These are phyloP conservation scores for Candida ipomoeae DNA, from an alignment of 805 yeast species.

Conservation along the genomic window DNA sequence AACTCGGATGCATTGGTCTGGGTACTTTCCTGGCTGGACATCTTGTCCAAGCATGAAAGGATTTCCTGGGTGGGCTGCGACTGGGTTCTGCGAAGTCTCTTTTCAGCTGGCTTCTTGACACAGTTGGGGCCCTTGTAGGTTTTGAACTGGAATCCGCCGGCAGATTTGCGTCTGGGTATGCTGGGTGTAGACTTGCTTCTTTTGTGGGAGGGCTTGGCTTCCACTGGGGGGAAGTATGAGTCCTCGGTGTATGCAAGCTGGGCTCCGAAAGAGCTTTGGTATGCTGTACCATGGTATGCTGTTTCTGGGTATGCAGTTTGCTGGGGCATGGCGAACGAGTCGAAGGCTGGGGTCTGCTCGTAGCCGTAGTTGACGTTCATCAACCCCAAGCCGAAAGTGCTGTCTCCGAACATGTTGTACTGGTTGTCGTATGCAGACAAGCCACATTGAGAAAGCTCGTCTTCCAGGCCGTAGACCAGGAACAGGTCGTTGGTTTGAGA, in stretches of 20 bases:
- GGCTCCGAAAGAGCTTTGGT: conserved; percentile 2
- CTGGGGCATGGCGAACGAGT: conserved; percentile 5
- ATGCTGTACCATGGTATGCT: not conserved
- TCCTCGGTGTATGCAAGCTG: not conserved
- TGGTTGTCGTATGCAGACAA: conserved; percentile 7
- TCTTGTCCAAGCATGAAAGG: not conserved
- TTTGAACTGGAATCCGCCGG: conserved; percentile 26
- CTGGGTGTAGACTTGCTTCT: conserved; percentile 27
- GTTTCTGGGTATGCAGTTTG: conserved; percentile 3
- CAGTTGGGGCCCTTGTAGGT: conserved; percentile 27
- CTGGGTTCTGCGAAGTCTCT: conserved; percentile 6
- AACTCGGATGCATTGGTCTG: not conserved
- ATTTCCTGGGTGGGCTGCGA: conserved; percentile 7
- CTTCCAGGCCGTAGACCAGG: conserved; percentile 1
- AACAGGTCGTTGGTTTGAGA: conserved; percentile 9
- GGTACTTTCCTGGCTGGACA: not conserved
- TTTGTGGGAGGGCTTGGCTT: conserved; percentile 14
- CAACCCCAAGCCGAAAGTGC: conserved; percentile 27
- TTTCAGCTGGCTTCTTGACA: conserved; percentile 15
- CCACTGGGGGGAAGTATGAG: not conserved
- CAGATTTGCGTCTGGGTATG: conserved; percentile 17
- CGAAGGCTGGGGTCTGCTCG: conserved; percentile 1
- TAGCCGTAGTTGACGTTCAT: conserved; percentile 21
- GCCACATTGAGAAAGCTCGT: conserved; percentile 4
- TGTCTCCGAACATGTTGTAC: conserved; percentile 7